phyloP scores from a whole-genome alignment of 495 filamentous ascomycete genomes.

The Podospora bellae-mahoneyi region DNA sequence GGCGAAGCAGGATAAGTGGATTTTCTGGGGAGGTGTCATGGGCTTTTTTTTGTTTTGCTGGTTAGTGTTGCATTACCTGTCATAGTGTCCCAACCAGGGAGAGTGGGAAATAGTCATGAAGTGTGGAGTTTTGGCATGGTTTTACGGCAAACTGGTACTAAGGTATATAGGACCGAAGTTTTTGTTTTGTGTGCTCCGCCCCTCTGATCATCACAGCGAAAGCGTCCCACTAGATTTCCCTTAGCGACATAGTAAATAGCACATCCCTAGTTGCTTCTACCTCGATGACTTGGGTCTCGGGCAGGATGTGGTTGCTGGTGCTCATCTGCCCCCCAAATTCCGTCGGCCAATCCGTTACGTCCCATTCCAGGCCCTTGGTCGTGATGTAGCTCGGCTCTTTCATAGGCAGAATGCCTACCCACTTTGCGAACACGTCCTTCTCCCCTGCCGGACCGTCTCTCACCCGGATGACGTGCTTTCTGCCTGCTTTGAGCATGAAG shows the following conservation, averaged over 20 bases:
- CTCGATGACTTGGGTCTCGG: slow-evolving; percentile 49
- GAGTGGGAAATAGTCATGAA: slow-evolving; percentile 12
- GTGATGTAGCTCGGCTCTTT: slow-evolving; percentile 68
- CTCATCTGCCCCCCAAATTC: slow-evolving; percentile 80
- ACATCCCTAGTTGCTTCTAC: slow-evolving; percentile 64
- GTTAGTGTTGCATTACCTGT: slow-evolving; percentile 76
- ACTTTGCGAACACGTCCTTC: slow-evolving; percentile 51
- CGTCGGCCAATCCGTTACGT: slow-evolving; percentile 76
- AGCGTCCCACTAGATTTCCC: slow-evolving; percentile 17
- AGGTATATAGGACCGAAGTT: not conserved
- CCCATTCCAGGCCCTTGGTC: slow-evolving; percentile 83
- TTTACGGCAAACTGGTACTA: not conserved
- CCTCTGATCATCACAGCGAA: not conserved
- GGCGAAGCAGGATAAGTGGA: slow-evolving; percentile 95
- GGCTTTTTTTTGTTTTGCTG: slow-evolving; percentile 93
- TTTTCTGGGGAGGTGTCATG: slow-evolving; percentile 84
- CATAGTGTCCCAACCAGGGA: slow-evolving; percentile 40
- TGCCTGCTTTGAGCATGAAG: slow-evolving; percentile 66
- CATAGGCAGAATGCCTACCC: slow-evolving; percentile 83
- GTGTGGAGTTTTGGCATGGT: slow-evolving; percentile 26
- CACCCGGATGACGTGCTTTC: slow-evolving; percentile 62
- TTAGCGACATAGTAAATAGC: slow-evolving; percentile 80
- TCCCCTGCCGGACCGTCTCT: slow-evolving; percentile 35
- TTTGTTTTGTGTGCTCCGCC: not conserved
- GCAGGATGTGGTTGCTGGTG: slow-evolving; percentile 83